Evolutionary conservation across 129 eudicot species (phyloP), one percentile per base, ranked within the genome.

Genomic region (Centrapalus pauciflorus): DNA sequence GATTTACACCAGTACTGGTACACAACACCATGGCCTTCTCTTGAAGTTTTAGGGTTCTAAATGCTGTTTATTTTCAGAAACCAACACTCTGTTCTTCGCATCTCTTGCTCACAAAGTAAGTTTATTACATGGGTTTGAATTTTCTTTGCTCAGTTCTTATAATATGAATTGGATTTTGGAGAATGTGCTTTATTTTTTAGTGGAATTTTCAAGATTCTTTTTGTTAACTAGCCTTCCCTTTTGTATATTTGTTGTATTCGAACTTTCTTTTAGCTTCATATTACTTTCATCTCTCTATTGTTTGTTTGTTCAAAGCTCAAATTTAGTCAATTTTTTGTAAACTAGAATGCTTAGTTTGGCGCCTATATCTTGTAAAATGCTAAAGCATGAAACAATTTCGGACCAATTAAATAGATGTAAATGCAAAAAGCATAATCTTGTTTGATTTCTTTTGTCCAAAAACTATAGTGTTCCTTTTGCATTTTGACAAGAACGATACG

Each of bases 91-190:
- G n/a, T 7, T 55, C 37, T 25, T 17, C 60, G n/a, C 60, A 24
- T 54, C 34, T 54, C 32, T 13, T 54, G 61, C 19, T 55, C 35
- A 55, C 30, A 25, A 25, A 6, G 70, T 64, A 64, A 64, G 70
- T 45, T 23, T 23, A 41, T 20, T 35, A 37, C 12, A 7, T 23
- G 12, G 14, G 17, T 38, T 37, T 64, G 7, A 17, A 16, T 28
- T 46, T 29, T 50, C 16, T 7, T 66, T 48, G 30, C 46, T 66
- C 45, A 46, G 21, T 4, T 49, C n/a, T 45, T 28, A 16, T 64
- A 41, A 17, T 3, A 26, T 24, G 35, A 43, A 41, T 29, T 9
- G 70, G 29, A 45, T 46, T 28, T 64, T 28, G 70, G 57, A 17
- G 46, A 27, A 8, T 64, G 58, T 64, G 70, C 28, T 45, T n/a